phyloP scores from a whole-genome alignment of 306 rosid genomes.

The Elaeagnus macrophylla region DNA sequence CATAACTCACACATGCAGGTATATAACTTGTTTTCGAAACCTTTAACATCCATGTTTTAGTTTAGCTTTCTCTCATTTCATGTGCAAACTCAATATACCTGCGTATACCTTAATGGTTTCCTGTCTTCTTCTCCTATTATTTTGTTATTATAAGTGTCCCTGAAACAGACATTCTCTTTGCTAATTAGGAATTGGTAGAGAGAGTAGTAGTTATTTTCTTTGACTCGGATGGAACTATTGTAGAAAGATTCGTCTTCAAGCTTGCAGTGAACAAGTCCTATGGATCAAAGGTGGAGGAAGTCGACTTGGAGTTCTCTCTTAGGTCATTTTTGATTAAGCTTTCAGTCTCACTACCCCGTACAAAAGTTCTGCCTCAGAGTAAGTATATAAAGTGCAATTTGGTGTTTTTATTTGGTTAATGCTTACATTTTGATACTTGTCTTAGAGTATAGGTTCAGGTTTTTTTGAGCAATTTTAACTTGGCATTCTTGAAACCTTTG shows the following conservation, averaged over 20 bases:
- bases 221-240: slow-evolving; percentile 33
- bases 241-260: slow-evolving; percentile 73
- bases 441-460: not conserved
- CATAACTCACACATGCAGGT: too few species aligned
- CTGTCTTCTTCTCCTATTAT: not conserved
- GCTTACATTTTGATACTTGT: not conserved
- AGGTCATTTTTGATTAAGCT: slow-evolving; percentile 70
- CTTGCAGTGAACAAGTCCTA: slow-evolving; percentile 45
- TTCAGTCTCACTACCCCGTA: slow-evolving; percentile 55
- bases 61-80: too few species aligned
- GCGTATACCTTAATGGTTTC: not conserved
- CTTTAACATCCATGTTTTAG: too few species aligned
- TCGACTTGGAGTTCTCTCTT: slow-evolving; percentile 69
- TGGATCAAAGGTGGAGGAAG: slow-evolving; percentile 49
- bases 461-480: not conserved
- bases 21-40: too few species aligned
- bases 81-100: too few species aligned
- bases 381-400: slow-evolving; percentile 6
- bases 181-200: slow-evolving; percentile 64
- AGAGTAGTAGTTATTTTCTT: slow-evolving; percentile 70
- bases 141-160: not conserved
- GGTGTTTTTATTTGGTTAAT: not conserved
- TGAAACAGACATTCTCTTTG: slow-evolving; percentile 11
- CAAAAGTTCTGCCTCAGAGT: slow-evolving; percentile 60
- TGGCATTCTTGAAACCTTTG: slow-evolving; percentile 9